Conservation (phyloP, 805 yeast genomes). For the Ogataea methylovora region DNA sequence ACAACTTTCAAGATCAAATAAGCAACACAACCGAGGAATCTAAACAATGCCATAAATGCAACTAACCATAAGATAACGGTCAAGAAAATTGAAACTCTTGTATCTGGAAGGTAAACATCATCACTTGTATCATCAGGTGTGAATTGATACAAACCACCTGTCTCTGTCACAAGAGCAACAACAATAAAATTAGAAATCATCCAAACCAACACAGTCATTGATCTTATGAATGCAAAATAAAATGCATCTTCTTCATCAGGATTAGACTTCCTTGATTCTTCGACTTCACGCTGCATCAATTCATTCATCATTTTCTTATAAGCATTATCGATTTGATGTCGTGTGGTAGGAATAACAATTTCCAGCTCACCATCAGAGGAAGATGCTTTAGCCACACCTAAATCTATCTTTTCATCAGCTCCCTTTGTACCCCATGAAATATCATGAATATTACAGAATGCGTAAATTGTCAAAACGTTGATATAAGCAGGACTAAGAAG, state of each 20-base stretch:
- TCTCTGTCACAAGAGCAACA: slow-evolving; percentile 74
- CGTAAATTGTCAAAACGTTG: slow-evolving; percentile 87
- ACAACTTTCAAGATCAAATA: slow-evolving; percentile 37
- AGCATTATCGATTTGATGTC: slow-evolving; percentile 65
- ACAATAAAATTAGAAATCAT: slow-evolving; percentile 77
- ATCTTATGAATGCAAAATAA: slow-evolving; percentile 86
- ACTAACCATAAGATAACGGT: slow-evolving; percentile 89
- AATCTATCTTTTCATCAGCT: slow-evolving; percentile 58
- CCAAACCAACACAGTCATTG: slow-evolving; percentile 87
- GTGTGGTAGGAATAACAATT: slow-evolving; percentile 68
- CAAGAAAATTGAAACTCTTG: slow-evolving; percentile 58
- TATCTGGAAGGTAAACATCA: slow-evolving; percentile 22
- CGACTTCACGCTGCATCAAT: slow-evolving; percentile 35
- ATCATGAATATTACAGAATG: slow-evolving; percentile 94
- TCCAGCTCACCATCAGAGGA: slow-evolving; percentile 54
- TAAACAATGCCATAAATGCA: slow-evolving; percentile 78
- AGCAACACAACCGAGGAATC: slow-evolving; percentile 67
- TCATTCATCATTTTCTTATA: slow-evolving; percentile 60
- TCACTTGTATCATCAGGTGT: slow-evolving; percentile 25
- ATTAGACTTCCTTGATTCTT: slow-evolving; percentile 19
- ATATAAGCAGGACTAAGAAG: slow-evolving; percentile 83
- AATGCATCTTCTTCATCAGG: slow-evolving; percentile 54
- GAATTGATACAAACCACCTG: slow-evolving; percentile 65
- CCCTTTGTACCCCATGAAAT: slow-evolving; percentile 98
- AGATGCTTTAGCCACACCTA: slow-evolving; percentile 75